Evolutionary conservation across 768 basidiomycete genomes (phyloP).

Genomic region (Lactarius hengduanensis): DNA sequence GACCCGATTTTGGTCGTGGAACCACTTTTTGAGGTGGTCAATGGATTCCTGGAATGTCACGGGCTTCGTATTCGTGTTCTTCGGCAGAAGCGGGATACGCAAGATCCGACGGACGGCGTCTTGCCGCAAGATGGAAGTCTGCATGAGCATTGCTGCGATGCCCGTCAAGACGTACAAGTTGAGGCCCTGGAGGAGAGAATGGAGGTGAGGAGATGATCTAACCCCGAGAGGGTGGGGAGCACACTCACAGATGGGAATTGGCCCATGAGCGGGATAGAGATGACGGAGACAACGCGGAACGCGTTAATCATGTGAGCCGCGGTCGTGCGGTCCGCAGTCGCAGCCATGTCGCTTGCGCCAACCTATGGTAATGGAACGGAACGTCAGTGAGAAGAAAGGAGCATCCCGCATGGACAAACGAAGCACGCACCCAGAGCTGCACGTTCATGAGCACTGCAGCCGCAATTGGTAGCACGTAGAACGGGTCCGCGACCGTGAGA

Average conservation of each 20-base stretch:
- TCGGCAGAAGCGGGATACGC: constrained; percentile 35
- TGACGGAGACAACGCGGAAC: constrained; percentile 42
- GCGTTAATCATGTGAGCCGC: constrained; percentile 28
- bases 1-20: constrained; percentile 21
- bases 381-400: neutral
- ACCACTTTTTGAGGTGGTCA: constrained; percentile 26
- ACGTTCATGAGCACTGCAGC: constrained; percentile 59
- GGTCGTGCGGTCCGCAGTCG: constrained; percentile 21
- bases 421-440: constrained; percentile 60
- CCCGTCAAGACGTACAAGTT: constrained; percentile 58
- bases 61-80: constrained; percentile 10
- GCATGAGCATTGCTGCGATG: constrained; percentile 45
- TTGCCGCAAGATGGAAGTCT: constrained; percentile 46
- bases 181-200: constrained; percentile 44
- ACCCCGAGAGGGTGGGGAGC: neutral
- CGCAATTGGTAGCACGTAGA: constrained; percentile 64
- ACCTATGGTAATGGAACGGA: constrained; percentile 40
- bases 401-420: neutral
- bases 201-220: neutral
- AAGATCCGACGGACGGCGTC: constrained; percentile 43
- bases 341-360: constrained; percentile 51
- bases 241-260: constrained; percentile 64
- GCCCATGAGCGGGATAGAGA: constrained; percentile 50
- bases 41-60: constrained; percentile 27
- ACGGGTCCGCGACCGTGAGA: constrained; percentile 76